Evolutionary conservation across 805 yeast genomes (phyloP).

Genomic region (Wickerhamiella vanderwaltii): DNA sequence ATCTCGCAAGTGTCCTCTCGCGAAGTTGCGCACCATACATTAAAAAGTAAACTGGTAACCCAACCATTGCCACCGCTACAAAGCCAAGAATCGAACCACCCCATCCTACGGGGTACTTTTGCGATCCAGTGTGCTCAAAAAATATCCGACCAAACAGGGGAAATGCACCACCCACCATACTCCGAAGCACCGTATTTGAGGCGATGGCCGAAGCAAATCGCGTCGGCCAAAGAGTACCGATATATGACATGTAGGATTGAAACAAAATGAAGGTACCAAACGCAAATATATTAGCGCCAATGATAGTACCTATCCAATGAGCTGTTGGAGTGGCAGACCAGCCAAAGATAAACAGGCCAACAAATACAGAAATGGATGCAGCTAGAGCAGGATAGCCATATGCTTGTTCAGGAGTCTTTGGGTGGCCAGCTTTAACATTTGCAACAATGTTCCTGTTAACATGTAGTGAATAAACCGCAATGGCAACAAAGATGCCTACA

Average conservation of each 20-base stretch:
- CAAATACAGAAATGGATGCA: conserved; percentile 36
- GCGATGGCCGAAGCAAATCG: conserved; percentile 36
- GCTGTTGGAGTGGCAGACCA: conserved; percentile 42
- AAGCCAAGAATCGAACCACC: conserved; percentile 41
- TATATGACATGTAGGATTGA: conserved; percentile 40
- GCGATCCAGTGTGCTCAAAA: conserved; percentile 32
- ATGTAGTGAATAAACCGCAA: conserved; percentile 12
- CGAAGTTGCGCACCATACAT: conserved; percentile 32
- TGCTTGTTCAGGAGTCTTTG: conserved; percentile 14
- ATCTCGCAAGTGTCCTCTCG: too few species aligned
- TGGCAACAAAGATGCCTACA: conserved; percentile 36
- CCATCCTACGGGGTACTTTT: conserved; percentile 36
- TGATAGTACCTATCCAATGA: conserved; percentile 43
- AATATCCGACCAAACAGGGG: conserved; percentile 53
- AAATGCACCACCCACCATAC: conserved; percentile 46
- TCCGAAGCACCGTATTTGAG: conserved; percentile 46
- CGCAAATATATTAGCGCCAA: conserved; percentile 34
- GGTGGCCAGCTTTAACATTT: not conserved
- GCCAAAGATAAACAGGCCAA: conserved; percentile 47
- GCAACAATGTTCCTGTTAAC: not conserved
- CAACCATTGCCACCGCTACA: conserved; percentile 33
- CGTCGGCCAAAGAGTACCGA: not conserved
- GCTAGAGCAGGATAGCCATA: conserved; percentile 28
- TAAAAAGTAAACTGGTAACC: conserved; percentile 42
- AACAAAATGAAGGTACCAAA: conserved; percentile 35